phyloP scores from a whole-genome alignment of 2,329 filamentous ascomycete species.

The Cercospora sp. region DNA sequence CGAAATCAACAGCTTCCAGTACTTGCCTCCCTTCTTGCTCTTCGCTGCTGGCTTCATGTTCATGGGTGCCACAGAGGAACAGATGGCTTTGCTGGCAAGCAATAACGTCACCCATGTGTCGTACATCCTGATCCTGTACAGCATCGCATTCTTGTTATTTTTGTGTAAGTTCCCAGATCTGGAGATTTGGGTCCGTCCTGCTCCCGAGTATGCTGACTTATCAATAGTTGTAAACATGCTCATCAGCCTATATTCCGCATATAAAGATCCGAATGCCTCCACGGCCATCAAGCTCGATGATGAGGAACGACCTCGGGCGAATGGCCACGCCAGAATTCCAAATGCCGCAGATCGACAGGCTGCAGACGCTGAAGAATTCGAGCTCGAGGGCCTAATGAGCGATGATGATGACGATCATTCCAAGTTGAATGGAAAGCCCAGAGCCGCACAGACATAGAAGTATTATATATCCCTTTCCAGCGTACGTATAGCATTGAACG shows the following conservation, averaged over 20 bases:
- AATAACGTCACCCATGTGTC: slow-evolving; percentile 83
- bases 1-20: slow-evolving; percentile 54
- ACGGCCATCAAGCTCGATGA: slow-evolving; percentile 40
- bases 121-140: slow-evolving; percentile 89
- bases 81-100: slow-evolving; percentile 75
- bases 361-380: slow-evolving; percentile 86
- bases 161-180: slow-evolving; percentile 59
- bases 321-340: slow-evolving; percentile 49
- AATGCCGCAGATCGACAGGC: slow-evolving; percentile 56
- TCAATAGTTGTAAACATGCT: slow-evolving; percentile 73
- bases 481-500: slow-evolving; percentile 4
- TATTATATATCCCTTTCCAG: neutral
- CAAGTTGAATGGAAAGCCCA: slow-evolving; percentile 21
- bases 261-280: slow-evolving; percentile 47
- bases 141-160: slow-evolving; percentile 84
- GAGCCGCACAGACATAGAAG: slow-evolving; percentile 1
- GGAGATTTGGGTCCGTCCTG: neutral
- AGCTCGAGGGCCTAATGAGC: slow-evolving; percentile 84
- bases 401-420: slow-evolving; percentile 68
- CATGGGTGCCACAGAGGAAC: slow-evolving; percentile 96
- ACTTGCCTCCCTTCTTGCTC: slow-evolving; percentile 57
- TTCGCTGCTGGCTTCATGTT: slow-evolving; percentile 94
- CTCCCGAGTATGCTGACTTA: neutral
- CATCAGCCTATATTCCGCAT: slow-evolving; percentile 75
- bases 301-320: slow-evolving; percentile 35